Evolutionary conservation across 2,329 filamentous ascomycete genomes (phyloP).

Genomic region (Gyromitra esculenta): DNA sequence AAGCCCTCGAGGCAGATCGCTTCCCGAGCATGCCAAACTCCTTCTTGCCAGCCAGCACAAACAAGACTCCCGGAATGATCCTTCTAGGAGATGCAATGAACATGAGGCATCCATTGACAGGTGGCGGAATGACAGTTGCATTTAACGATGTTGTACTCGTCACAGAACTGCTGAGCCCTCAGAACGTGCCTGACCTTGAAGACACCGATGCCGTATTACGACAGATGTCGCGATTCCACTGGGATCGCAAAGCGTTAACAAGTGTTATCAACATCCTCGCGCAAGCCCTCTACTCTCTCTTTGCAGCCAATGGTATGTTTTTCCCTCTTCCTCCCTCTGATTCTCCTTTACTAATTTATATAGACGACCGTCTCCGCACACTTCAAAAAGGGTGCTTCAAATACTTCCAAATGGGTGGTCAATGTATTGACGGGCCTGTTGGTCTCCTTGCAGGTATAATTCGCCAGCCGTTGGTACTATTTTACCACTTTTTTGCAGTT

Average conservation of each 20-base stretch:
- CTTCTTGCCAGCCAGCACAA: conserved; percentile 83
- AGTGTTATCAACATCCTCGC: conserved; percentile 98
- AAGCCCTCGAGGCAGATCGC: conserved; percentile 76
- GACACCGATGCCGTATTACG: conserved; percentile 72
- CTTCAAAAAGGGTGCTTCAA: conserved; percentile 90
- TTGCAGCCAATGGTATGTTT: conserved; percentile 76
- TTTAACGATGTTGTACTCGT: conserved; percentile 90
- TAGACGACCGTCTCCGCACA: conserved; percentile 76
- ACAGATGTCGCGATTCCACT: conserved; percentile 82
- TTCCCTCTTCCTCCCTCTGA: background rate
- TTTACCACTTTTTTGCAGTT: conserved; percentile 94
- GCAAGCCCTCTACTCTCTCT: conserved; percentile 89
- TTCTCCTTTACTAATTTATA: conserved; percentile 17
- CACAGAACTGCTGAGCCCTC: conserved; percentile 75
- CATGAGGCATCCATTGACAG: conserved; percentile 98
- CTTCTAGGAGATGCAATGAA: conserved; percentile 95
- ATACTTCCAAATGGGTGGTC: conserved; percentile 82
- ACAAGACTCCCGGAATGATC: conserved; percentile 75
- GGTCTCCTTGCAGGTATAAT: conserved; percentile 82
- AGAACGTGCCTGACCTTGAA: conserved; percentile 73
- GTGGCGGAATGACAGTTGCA: conserved; percentile 97
- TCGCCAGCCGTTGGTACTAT: conserved; percentile 77
- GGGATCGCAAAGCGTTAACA: conserved; percentile 80
- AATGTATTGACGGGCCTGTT: conserved; percentile 79
- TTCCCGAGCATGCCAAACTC: conserved; percentile 96